Evolutionary conservation across 2,329 filamentous ascomycete species (phyloP).

Genomic region (Talaromyces verruculosus): DNA sequence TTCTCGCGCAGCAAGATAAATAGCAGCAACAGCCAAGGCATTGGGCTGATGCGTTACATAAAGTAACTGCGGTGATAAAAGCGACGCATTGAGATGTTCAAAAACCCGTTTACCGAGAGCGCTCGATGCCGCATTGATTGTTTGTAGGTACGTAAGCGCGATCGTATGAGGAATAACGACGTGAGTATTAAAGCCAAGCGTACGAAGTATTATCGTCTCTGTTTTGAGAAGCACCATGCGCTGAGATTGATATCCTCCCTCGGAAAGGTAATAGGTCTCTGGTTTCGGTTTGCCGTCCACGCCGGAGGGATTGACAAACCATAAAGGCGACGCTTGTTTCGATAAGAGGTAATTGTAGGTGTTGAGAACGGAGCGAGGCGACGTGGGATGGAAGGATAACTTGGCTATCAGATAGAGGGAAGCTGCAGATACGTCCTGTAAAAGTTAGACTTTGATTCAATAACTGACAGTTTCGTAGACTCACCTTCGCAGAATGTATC

Average conservation of each 20-base stretch:
- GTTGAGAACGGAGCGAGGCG: slow-evolving; percentile 77
- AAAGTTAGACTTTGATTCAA: slow-evolving; percentile 1
- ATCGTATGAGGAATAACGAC: slow-evolving; percentile 83
- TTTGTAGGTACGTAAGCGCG: slow-evolving; percentile 88
- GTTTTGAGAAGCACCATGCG: slow-evolving; percentile 66
- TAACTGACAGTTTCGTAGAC: background rate
- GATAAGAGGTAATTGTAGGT: slow-evolving; percentile 80
- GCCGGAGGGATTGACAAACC: slow-evolving; percentile 39
- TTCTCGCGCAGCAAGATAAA: slow-evolving; percentile 86
- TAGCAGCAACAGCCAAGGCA: slow-evolving; percentile 78
- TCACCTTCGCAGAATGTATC: slow-evolving; percentile 46
- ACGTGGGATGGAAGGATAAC: slow-evolving; percentile 72
- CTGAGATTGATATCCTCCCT: slow-evolving; percentile 67
- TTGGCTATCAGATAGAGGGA: slow-evolving; percentile 80
- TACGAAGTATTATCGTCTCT: slow-evolving; percentile 74
- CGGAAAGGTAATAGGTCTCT: slow-evolving; percentile 66
- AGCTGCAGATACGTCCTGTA: slow-evolving; percentile 76
- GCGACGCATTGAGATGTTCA: slow-evolving; percentile 78
- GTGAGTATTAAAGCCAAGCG: slow-evolving; percentile 78
- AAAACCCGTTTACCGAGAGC: slow-evolving; percentile 65
- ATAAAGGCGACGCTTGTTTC: slow-evolving; percentile 54
- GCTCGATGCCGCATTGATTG: slow-evolving; percentile 67
- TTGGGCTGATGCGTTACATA: slow-evolving; percentile 91
- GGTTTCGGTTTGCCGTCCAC: slow-evolving; percentile 43
- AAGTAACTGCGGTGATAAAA: slow-evolving; percentile 83